These are phyloP conservation scores for Omphalea diandra DNA, from an alignment of 441 rosid species.

Conservation along the genomic window DNA sequence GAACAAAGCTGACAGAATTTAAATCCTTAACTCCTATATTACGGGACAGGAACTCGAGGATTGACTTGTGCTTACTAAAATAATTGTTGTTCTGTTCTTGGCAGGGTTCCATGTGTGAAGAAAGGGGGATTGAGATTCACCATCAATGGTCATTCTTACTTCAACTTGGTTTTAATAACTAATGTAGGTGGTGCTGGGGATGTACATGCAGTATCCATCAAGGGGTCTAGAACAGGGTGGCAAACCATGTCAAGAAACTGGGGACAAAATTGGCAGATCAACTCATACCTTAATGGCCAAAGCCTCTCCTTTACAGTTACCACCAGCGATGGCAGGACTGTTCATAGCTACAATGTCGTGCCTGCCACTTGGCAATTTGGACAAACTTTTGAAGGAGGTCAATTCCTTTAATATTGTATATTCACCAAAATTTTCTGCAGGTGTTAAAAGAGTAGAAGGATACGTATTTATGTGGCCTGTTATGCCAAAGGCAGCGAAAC, in stretches of 20 bases:
- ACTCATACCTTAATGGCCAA: conserved; percentile 36
- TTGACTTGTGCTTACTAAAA: neutral
- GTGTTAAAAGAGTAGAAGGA: neutral
- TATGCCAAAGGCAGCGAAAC: conserved; percentile 8
- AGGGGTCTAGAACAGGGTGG: conserved; percentile 45
- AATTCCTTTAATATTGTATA: conserved; percentile 25
- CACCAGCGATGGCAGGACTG: conserved; percentile 37
- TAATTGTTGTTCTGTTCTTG: neutral
- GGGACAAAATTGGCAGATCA: conserved; percentile 57
- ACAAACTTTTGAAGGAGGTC: conserved; percentile 41
- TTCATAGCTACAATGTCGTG: conserved; percentile 34
- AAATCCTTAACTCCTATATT: no score
- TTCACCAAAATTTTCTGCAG: neutral
- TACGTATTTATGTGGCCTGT: neutral
- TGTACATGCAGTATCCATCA: conserved; percentile 29
- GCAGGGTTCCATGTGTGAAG: conserved; percentile 45
- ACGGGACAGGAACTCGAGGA: no score
- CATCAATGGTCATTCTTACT: conserved; percentile 46
- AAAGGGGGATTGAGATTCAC: conserved; percentile 59
- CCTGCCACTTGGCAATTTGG: conserved; percentile 47
- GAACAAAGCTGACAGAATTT: no score
- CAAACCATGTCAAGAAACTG: conserved; percentile 46
- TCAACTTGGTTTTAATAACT: conserved; percentile 40
- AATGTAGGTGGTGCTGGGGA: conserved; percentile 66
- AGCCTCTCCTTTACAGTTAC: conserved; percentile 41